Base-by-base conservation (phyloP, 1,139 yeast species). In the Saccharomyces pastorianus region DNA sequence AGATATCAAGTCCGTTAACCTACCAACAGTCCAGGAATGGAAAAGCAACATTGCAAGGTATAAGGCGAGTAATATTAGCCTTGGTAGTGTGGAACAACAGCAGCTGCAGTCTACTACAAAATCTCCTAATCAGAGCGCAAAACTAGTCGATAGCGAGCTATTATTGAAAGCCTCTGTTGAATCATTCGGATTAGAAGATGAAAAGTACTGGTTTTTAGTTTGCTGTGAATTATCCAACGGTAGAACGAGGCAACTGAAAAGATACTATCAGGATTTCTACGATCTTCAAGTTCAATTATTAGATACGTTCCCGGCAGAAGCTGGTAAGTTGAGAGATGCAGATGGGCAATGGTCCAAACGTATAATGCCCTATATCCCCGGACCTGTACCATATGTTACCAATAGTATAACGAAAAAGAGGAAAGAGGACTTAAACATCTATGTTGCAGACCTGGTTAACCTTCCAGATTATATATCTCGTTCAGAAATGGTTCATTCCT, bases 1-100 rank as follows among this genome's bases (percentile, higher is more conserved):
- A 51, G 83, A 82, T 38, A 82, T 91, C 47, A 74, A 77, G 53
- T 76, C 77, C 49, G 86, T 85, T 50, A 81, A 82, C 56, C 80
- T 93, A 56, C 98, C 99, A 23, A 83, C 91, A 2, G 96, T 93
- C 9, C 97, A 90, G 61, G 95, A 90, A 67, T 93, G 99, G 99
- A 93, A 93, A 71, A 82, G 81, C 54, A 83, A 82, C 64, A 91
- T 95, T 31, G 96, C 96, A 4, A 88, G 83, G 67, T 95, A 93
- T 71, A 93, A 93, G 72, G 97, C 97, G 6, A 84, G 91, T 58
- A 65, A 95, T 50, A 89, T 90, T 55, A 86, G 93, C 1, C 76
- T 93, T 50, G 76, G 75, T 2, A 65, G 69, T 48, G 73, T 71
- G 11, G 75, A 27, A 4, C 49, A 47, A 4, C 29, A 14, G 20